Base-by-base conservation (phyloP, 257 asterid genomes). In the Capsicum baccatum region DNA sequence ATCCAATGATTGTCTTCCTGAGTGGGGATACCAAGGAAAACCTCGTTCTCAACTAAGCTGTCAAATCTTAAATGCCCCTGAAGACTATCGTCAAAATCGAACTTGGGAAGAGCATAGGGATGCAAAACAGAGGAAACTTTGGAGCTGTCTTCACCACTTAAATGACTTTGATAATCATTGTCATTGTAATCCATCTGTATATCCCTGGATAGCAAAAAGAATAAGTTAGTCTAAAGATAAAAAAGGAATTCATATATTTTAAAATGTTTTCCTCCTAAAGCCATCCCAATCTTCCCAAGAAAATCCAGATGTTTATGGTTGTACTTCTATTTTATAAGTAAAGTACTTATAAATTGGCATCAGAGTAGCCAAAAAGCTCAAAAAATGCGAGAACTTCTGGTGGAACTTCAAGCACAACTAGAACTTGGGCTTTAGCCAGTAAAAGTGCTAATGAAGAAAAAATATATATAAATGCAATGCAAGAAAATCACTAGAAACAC, bases 1-100 rank as follows among this genome's bases (percentile, higher is more conserved):
- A 97, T 97, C 99, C 99, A 97, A 90, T 93, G 98, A 89, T 88
- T 94, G 89, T 96, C 98, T 86, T 97, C 99, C 91, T 94, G 99
- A 91, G 97, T 91, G 76, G 98, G 93, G 87, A 96, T 96, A 44
- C 99, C 99, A 86, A 97, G 98, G 87, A 97, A 97, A 91, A 91
- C 99, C 89, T 97, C 99, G 96, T 92, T 97, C 81, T 95, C 99
- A 89, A 92, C 99, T 91, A 97, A 93, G 87, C 95, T 94, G 86
- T 97, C 99, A 88, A 95, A 97, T 85, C 99, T 94, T 87, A 96
- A 74, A 92, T 94, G 92, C 81, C 95, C 97, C 67, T 93, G 92
- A 69, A 93, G 92, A 87, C 85, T 88, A 85, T 94, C 98, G 83
- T 97, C 99, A 95, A 94, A 97, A 85, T 97, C 99, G 86, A 95